phyloP scores from a whole-genome alignment of 129 eudicot genomes.

The Logfia minima region DNA sequence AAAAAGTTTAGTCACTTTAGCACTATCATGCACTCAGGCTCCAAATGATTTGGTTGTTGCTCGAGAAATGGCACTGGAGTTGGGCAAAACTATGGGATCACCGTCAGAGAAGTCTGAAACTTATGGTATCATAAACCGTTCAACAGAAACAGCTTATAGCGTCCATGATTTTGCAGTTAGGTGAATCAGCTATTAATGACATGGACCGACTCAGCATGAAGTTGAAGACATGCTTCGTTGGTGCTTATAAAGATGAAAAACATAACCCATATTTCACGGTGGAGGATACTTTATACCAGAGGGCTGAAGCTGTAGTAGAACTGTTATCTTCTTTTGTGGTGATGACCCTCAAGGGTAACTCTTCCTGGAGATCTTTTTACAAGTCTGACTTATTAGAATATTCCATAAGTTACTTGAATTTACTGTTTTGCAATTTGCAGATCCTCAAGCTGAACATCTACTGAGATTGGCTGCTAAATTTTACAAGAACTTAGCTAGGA shows the following conservation, averaged over 20 bases:
- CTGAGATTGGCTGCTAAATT: conserved; percentile 63
- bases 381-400: background rate
- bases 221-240: conserved; percentile 45
- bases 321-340: conserved; percentile 55
- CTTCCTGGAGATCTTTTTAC: conserved; percentile 1
- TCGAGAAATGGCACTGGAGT: conserved; percentile 50
- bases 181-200: conserved; percentile 54
- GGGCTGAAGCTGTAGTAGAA: conserved; percentile 65
- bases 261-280: conserved; percentile 37
- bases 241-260: conserved; percentile 42
- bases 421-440: conserved; percentile 45
- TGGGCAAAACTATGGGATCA: conserved; percentile 46
- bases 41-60: conserved; percentile 64
- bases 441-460: conserved; percentile 71
- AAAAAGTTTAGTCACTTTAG: conserved; percentile 51
- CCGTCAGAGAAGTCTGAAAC: conserved; percentile 45
- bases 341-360: conserved; percentile 67
- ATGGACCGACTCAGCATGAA: conserved; percentile 62
- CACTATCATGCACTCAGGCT: conserved; percentile 41
- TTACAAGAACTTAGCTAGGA: conserved; percentile 69
- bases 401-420: background rate
- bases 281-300: conserved; percentile 56
- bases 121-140: conserved; percentile 48
- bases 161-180: conserved; percentile 52
- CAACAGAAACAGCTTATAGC: conserved; percentile 52